These are phyloP conservation scores for Colletotrichum sp. DNA, from an alignment of 2,329 filamentous ascomycete species.

Conservation along the genomic window DNA sequence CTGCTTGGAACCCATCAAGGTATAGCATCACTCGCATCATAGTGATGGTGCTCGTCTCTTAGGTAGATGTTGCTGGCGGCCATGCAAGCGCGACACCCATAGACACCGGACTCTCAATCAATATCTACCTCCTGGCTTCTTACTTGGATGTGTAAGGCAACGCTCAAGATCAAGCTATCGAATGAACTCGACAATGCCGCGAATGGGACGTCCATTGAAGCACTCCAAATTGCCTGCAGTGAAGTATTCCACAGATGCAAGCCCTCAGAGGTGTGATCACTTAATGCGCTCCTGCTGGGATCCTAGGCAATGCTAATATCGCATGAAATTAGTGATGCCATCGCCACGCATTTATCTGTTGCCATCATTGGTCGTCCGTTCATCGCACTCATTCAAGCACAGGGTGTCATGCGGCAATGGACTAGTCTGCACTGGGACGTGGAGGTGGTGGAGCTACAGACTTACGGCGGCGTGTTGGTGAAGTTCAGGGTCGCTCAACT, in stretches of 20 bases:
- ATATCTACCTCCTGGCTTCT: not conserved
- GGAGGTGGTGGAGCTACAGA: too few species aligned
- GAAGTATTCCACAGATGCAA: not conserved
- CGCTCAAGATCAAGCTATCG: not conserved
- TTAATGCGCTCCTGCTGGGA: not conserved
- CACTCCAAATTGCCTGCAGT: not conserved
- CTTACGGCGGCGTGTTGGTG: too few species aligned
- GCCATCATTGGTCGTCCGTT: not conserved
- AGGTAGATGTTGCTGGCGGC: not conserved
- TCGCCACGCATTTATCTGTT: not conserved
- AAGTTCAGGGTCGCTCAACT: not conserved
- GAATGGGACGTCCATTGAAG: not conserved
- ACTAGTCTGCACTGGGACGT: not conserved
- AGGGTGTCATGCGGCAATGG: not conserved
- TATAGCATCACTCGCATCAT: not conserved
- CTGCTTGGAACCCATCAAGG: not conserved
- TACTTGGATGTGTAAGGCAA: not conserved
- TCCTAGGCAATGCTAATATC: not conserved
- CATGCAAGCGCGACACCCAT: not conserved
- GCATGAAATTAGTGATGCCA: not conserved
- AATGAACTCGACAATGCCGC: rapidly evolving
- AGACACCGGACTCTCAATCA: not conserved
- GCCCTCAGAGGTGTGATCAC: not conserved
- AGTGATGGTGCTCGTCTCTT: not conserved
- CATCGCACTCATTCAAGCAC: not conserved